phyloP scores from a whole-genome alignment of 2,329 filamentous ascomycete genomes.

The Trichoderma cornu-damae region DNA sequence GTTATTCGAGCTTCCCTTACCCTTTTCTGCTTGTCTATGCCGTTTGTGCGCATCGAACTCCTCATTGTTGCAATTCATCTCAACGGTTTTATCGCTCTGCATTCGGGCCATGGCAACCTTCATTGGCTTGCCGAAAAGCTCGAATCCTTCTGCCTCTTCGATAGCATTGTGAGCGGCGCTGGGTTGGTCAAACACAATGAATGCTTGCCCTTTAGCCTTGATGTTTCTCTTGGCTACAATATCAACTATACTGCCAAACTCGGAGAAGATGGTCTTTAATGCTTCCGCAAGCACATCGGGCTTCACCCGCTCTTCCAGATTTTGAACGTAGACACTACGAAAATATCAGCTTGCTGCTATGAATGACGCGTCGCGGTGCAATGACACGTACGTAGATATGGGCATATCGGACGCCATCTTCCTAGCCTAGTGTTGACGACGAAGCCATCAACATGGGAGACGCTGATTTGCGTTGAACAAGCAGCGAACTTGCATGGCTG shows the following conservation, averaged over 20 bases:
- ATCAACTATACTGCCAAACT: constrained; percentile 82
- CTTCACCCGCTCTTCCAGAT: constrained; percentile 90
- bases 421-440: background rate
- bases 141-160: constrained; percentile 86
- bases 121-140: constrained; percentile 89
- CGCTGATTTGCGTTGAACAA: background rate
- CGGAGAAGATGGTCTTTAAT: constrained; percentile 72
- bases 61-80: constrained; percentile 66
- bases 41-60: constrained; percentile 85
- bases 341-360: constrained; percentile 34
- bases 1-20: constrained; percentile 43
- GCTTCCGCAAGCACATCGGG: constrained; percentile 68
- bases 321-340: constrained; percentile 64
- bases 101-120: constrained; percentile 75
- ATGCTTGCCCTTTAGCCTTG: constrained; percentile 91
- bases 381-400: constrained; percentile 68
- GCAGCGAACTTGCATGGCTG: background rate
- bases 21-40: constrained; percentile 80
- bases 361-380: constrained; percentile 59
- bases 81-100: constrained; percentile 80
- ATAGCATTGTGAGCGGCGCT: constrained; percentile 76
- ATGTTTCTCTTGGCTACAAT: constrained; percentile 85
- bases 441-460: background rate
- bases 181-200: constrained; percentile 81
- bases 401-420: constrained; percentile 30